Evolutionary conservation across 148 eudicot species (phyloP).

Genomic region (Amaranthus palmeri): DNA sequence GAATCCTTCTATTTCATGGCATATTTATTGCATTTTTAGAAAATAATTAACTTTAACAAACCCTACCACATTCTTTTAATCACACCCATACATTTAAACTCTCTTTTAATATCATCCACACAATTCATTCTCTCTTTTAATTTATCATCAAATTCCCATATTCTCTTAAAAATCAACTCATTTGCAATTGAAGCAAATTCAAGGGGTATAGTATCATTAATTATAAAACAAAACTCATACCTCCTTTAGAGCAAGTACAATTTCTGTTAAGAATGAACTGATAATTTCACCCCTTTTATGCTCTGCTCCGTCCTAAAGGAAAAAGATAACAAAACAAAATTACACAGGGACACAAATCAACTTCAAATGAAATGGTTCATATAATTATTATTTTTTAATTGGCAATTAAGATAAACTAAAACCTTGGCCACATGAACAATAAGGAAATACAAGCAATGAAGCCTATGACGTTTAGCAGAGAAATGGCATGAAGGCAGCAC

Average conservation of each 20-base stretch:
- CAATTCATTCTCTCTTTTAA: too few species aligned
- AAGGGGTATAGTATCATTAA: too few species aligned
- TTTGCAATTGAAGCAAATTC: too few species aligned
- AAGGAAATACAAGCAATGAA: constrained; percentile 75
- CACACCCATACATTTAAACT: too few species aligned
- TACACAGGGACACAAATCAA: neutral
- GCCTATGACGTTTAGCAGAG: constrained; percentile 93
- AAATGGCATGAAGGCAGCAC: constrained; percentile 76
- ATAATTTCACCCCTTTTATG: constrained; percentile 40
- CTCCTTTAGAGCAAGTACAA: constrained; percentile 91
- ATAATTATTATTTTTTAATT: neutral
- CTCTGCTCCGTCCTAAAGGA: constrained; percentile 58
- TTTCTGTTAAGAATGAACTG: constrained; percentile 77
- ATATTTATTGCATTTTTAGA: too few species aligned
- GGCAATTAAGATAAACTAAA: neutral
- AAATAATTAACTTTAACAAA: too few species aligned
- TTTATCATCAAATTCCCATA: too few species aligned
- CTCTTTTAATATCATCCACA: too few species aligned
- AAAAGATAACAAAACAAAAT: neutral
- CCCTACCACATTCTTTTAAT: too few species aligned
- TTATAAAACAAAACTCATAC: constrained; percentile 29
- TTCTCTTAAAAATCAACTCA: too few species aligned
- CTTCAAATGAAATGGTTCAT: neutral
- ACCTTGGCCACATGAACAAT: constrained; percentile 78
- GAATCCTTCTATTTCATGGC: too few species aligned